phyloP scores from a whole-genome alignment of 2,329 filamentous ascomycete species.

The Trichoderma brevicompactum region DNA sequence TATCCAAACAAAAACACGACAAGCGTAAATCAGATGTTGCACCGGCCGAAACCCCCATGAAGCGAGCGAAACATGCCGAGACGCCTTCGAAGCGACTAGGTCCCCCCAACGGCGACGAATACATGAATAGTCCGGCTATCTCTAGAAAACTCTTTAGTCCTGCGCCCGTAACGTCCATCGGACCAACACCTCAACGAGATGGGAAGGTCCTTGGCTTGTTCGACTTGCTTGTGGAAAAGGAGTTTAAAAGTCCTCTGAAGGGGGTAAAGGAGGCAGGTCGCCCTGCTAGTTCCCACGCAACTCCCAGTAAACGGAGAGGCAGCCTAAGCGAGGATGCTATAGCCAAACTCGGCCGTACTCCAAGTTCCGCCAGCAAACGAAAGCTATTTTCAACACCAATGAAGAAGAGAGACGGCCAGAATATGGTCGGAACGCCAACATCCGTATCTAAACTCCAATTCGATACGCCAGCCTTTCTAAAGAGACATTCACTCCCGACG shows the following conservation, averaged over 20 bases:
- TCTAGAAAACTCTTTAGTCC: slow-evolving; percentile 65
- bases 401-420: slow-evolving; percentile 51
- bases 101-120: slow-evolving; percentile 45
- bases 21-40: slow-evolving; percentile 50
- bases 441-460: slow-evolving; percentile 62
- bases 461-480: slow-evolving; percentile 74
- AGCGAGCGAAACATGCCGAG: slow-evolving; percentile 52
- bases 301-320: slow-evolving; percentile 52
- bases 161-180: slow-evolving; percentile 63
- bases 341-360: slow-evolving; percentile 52
- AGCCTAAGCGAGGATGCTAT: slow-evolving; percentile 38
- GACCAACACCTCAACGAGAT: slow-evolving; percentile 80
- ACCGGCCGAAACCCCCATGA: slow-evolving; percentile 54
- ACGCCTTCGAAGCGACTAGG: slow-evolving; percentile 52
- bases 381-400: slow-evolving; percentile 69
- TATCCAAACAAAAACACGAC: slow-evolving; percentile 36
- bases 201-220: slow-evolving; percentile 78
- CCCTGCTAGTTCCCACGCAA: slow-evolving; percentile 42
- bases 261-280: slow-evolving; percentile 33
- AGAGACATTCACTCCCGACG: slow-evolving; percentile 51
- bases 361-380: slow-evolving; percentile 62
- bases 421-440: slow-evolving; percentile 50
- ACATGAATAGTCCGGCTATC: slow-evolving; percentile 60
- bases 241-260: slow-evolving; percentile 55
- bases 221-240: slow-evolving; percentile 64